phyloP scores from a whole-genome alignment of 2,329 filamentous ascomycete species.

The Alternaria dauci region DNA sequence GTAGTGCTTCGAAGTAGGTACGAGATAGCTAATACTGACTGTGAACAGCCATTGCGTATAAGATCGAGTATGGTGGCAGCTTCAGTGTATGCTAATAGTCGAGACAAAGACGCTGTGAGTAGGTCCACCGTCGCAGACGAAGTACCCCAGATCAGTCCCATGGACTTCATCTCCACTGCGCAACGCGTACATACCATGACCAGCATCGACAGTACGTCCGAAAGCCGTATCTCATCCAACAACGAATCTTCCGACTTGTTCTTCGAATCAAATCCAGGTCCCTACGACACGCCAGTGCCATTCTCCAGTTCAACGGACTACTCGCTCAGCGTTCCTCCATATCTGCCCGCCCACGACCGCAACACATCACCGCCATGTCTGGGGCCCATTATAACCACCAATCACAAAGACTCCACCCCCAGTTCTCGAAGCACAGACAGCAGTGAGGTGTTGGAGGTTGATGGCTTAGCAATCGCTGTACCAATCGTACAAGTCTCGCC shows the following conservation, averaged over 20 bases:
- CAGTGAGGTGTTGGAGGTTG: not conserved
- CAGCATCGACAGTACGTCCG: not conserved
- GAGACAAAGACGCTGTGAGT: not conserved
- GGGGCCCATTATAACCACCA: too few species aligned
- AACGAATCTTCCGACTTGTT: not conserved
- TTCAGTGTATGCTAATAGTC: not conserved
- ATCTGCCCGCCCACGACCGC: not conserved
- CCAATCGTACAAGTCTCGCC: not conserved
- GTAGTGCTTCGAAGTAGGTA: not conserved
- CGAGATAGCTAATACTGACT: not conserved
- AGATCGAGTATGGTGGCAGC: not conserved
- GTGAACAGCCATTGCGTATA: not conserved
- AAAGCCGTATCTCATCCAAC: not conserved
- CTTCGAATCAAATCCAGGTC: not conserved
- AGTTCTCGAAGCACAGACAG: not conserved
- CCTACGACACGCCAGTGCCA: not conserved
- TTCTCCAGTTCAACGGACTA: not conserved
- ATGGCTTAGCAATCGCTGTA: not conserved
- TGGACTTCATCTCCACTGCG: not conserved
- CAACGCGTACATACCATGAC: not conserved
- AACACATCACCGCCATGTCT: not conserved
- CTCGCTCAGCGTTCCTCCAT: not conserved
- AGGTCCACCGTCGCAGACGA: not conserved
- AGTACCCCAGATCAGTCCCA: not conserved
- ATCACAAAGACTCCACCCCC: not conserved